Conservation (phyloP, 176 grass and related monocot genomes). For the Triticum monococcum region DNA sequence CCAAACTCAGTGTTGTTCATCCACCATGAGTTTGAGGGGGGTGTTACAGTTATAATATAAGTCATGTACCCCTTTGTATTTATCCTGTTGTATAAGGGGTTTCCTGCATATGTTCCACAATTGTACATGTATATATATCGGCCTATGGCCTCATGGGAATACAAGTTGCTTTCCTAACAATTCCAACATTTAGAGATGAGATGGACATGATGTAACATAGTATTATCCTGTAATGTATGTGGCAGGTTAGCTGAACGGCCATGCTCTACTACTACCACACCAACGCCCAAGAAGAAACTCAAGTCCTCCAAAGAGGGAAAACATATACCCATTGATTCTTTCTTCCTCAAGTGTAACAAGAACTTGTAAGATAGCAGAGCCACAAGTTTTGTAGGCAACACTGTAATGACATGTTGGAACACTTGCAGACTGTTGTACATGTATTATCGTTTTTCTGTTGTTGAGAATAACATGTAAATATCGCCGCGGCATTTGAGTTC, state of each 20-base stretch:
- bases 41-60: no score
- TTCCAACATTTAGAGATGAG: constrained; percentile 1
- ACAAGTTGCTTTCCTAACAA: no score
- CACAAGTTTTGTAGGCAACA: not conserved
- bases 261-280: constrained; percentile 15
- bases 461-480: constrained; percentile 34
- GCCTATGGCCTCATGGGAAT: no score
- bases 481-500: not conserved
- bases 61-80: no score
- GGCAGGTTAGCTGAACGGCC: constrained; percentile 43
- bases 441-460: not conserved
- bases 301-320: constrained; percentile 60
- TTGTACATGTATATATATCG: no score
- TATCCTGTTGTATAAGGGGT: no score
- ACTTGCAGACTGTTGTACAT: constrained; percentile 23
- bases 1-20: no score
- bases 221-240: not conserved
- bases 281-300: constrained; percentile 55
- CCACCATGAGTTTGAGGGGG: no score
- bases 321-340: constrained; percentile 78
- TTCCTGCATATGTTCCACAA: no score
- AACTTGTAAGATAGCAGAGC: constrained; percentile 18
- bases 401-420: not conserved
- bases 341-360: constrained; percentile 61
- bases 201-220: not conserved